Base-by-base conservation (phyloP, 805 yeast genomes). In the Yueomyces sp. region DNA sequence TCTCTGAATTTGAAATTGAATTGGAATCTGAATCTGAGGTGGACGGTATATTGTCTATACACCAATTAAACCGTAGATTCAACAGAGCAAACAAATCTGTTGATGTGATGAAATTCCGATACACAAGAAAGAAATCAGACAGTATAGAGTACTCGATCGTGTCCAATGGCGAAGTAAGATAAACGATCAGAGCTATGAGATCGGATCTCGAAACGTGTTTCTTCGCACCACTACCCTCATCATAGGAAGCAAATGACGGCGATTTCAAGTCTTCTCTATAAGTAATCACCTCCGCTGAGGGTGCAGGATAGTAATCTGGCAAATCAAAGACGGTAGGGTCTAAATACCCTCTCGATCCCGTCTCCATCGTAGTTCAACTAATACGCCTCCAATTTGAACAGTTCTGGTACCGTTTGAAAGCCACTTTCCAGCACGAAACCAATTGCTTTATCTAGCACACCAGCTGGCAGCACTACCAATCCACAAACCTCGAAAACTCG, bases 51-150 rank as follows among this genome's bases (percentile, higher is more conserved):
- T 56, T 55, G 26, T 69, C 71, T 28, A 83, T 60, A 28, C 86
- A 76, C 95, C 95, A 85, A 8, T 75, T 68, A 36, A 86, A 65
- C 42, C 96, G 69, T 28, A 79, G 69, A 28, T 81, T 55, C 33
- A 88, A 63, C 33, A 82, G 62, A 44, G 74, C 72, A 58, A 86
- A 63, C 19, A 90, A 68, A 9, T 75, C 72, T 19, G 65, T 56
- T n/a, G 81, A 61, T 19, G 76, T 65, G 36, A 81, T 65, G 56
- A 84, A 87, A 43, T 78, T 70, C 42, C 97, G 69, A 62, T 76
- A 88, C 1, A 95, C 79, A 42, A 90, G 70, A 59, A 90, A 85
- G 59, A 92, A 87, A 64, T 92, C 96, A 40, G 88, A 75, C 44
- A 88, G 65, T 37, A 82, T 70, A 48, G 77, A 75, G 59, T 90